Base-by-base conservation (phyloP, 345 rosid species). In the Anastatica hierochuntica region DNA sequence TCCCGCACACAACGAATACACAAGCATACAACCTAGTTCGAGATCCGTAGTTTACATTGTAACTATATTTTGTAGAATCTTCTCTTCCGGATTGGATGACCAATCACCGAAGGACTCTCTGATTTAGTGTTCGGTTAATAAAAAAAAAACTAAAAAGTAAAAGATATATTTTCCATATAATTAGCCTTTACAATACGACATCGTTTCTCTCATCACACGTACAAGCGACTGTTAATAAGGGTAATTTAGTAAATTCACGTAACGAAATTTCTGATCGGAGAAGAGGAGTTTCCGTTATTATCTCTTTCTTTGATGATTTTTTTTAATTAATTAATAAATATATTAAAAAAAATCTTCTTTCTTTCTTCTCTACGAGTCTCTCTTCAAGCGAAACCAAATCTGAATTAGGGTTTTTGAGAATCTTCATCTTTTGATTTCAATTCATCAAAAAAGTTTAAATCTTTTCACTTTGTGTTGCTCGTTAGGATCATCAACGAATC, bases 271-370 rank as follows among this genome's bases (percentile, higher is more conserved):
- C 54, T 52, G 77, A 77, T 65, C 51, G 79, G 62, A 71, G 77
- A 76, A 60, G 85, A 76, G 79, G 64, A 73, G 79, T 82, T 82
- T 77, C 78, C 75, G 94, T 88, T 79, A 80, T 58, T 34, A 42
- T 66, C 59, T 66, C 59, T 58, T 37, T 42, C 4, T 43, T 56
- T 47, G n/a, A n/a, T n/a, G n/a, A n/a, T 15, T 34, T 43, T 31
- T 16, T 46, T 63, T 53, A 31, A 53, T 44, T 45, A 27, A 53
- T 29, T 39, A 20, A 9, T 44, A 55, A 0, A 58, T 37, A 43
- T n/a, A 48, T 6, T 42, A 64, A 20, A 3, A 30, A 33, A 38
- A 51, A 38, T 10, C 53, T 41, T 17, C 42, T 10, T 50, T 33
- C 57, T 44, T 10, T 36, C 39, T 54, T n/a, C 54, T n/a, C n/a